Base-by-base conservation (phyloP, 441 rosid species). In the Populus hybrid region DNA sequence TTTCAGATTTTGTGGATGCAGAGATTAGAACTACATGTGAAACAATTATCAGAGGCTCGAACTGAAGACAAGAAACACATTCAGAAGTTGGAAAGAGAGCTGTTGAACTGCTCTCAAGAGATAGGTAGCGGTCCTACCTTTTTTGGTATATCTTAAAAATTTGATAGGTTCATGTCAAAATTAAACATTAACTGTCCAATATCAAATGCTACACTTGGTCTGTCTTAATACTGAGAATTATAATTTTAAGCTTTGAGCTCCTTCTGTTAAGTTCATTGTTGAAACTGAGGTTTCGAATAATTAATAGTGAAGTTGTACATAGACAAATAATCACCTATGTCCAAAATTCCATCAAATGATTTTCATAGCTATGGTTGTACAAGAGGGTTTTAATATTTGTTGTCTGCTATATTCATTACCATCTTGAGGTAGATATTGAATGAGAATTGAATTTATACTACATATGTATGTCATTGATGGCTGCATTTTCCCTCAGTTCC, bases 21-120 rank as follows among this genome's bases (percentile, higher is more conserved):
- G 99, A 86, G 82, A 67, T 84, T 93, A 72, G 97, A 93, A 74
- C 76, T 75, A n/a, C 90, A 88, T 61, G 78, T 84, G 24, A 90
- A 87, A 81, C 91, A 93, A 4, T 81, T 93, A 74, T 86, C 93
- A 0, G 87, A 88, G 74, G 88, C 91, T 86, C 89, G 73, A 80
- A 65, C 57, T 59, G 86, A 92, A 83, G 98, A 92, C 81, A 78
- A 81, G n/a, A 83, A 82, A 46, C 88, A 81, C 73, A 88, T 89
- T 78, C 85, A 36, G 73, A 84, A 76, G 72, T 83, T 95, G 90
- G 97, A 90, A 86, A 88, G 82, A 74, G 98, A 95, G 84, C 83
- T 93, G 67, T 76, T 83, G 83, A 91, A 91, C 81, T 92, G 93
- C 76, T 87, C 84, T 82, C 93, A 90, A 85, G 95, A 95, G 86